phyloP scores from a whole-genome alignment of 805 yeast species.

The Lipomyces anomalus region DNA sequence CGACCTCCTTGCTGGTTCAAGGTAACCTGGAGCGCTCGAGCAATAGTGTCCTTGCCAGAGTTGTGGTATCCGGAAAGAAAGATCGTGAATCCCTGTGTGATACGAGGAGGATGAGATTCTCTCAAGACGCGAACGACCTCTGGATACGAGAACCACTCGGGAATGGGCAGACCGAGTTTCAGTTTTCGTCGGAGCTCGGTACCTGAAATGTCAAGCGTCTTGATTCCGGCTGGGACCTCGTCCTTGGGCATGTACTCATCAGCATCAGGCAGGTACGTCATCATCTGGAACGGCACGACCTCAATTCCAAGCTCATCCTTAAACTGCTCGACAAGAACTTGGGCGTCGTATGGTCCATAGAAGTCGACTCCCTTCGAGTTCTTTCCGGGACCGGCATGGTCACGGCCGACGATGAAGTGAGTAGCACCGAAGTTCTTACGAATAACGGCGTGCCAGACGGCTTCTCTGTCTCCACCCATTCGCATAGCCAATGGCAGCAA shows the following conservation, averaged over 20 bases:
- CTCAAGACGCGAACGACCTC: constrained; percentile 89
- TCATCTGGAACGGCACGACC: constrained; percentile 95
- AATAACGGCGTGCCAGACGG: constrained; percentile 96
- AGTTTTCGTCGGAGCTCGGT: constrained; percentile 87
- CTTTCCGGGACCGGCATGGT: constrained; percentile 94
- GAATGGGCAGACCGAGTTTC: constrained; percentile 80
- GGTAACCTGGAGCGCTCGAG: constrained; percentile 81
- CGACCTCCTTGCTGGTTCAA: constrained; percentile 89
- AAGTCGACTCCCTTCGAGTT: constrained; percentile 87
- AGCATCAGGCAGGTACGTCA: constrained; percentile 90
- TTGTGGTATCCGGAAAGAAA: constrained; percentile 56
- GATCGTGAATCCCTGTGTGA: constrained; percentile 79
- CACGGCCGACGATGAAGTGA: constrained; percentile 96
- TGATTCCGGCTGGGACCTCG: constrained; percentile 70
- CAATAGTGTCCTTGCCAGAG: constrained; percentile 58
- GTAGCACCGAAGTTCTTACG: constrained; percentile 96
- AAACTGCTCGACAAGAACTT: constrained; percentile 72
- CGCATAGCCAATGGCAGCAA: constrained; percentile 94
- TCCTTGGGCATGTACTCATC: constrained; percentile 94
- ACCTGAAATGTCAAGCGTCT: constrained; percentile 88
- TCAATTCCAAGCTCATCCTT: constrained; percentile 76
- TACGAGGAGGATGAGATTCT: constrained; percentile 89
- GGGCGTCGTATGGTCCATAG: constrained; percentile 97
- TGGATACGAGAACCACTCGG: constrained; percentile 96
- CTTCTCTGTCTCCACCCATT: constrained; percentile 99